Percentiles rank a stretch among this genome's conserved stretches.
phyloP scores from a whole-genome alignment of 441 rosid genomes.

The Biscutella auriculata region DNA sequence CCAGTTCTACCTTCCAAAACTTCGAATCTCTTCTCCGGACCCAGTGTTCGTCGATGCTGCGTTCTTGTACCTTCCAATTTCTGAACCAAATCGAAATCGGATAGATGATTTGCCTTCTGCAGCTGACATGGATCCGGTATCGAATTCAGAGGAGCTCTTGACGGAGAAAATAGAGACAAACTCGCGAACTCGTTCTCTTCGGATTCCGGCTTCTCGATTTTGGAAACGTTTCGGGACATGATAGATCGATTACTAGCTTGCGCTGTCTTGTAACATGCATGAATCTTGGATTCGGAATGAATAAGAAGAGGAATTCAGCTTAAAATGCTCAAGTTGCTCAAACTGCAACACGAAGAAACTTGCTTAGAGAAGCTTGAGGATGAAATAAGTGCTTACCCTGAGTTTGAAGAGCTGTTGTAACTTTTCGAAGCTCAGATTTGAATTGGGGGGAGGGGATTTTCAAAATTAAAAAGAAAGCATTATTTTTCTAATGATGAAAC shows the following conservation, averaged over 20 bases:
- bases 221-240: constrained; percentile 21
- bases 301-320: neutral
- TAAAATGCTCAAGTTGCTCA: constrained; percentile 6
- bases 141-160: constrained; percentile 62
- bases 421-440: constrained; percentile 16
- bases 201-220: constrained; percentile 31
- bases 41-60: constrained; percentile 10
- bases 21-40: constrained; percentile 33
- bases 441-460: constrained; percentile 19
- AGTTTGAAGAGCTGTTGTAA: neutral
- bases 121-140: constrained; percentile 74
- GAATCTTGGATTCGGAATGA: constrained; percentile 8
- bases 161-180: constrained; percentile 43
- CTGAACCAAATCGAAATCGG: constrained; percentile 29
- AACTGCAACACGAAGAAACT: neutral
- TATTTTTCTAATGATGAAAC: neutral
- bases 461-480: constrained; percentile 4
- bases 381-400: neutral
- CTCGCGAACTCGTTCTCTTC: constrained; percentile 58
- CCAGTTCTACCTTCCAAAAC: constrained; percentile 18
- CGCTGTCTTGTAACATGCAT: constrained; percentile 26
- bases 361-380: neutral
- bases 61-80: constrained; percentile 26
- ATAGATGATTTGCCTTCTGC: constrained; percentile 24
- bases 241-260: constrained; percentile 21